These are phyloP conservation scores for Ganoderma meredithae DNA, from an alignment of 1,284 basidiomycete genomes.

Conservation along the genomic window DNA sequence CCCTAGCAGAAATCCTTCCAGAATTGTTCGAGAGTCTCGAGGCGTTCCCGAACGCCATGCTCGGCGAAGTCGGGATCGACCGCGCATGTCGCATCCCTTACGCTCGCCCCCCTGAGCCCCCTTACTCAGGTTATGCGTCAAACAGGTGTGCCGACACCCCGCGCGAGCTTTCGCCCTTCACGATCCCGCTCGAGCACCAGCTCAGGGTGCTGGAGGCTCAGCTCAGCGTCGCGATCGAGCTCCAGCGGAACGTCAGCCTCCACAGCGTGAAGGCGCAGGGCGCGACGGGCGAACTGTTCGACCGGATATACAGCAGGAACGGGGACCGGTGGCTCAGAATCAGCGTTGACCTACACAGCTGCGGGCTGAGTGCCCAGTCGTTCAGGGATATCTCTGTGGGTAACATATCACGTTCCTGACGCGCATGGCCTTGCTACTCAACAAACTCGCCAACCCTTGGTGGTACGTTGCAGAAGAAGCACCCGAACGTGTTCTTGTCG, in stretches of 20 bases:
- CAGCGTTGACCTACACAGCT: slow-evolving; percentile 82
- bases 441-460: too few relatives aligned
- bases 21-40: slow-evolving; percentile 63
- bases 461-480: slow-evolving; percentile 54
- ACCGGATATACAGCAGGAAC: slow-evolving; percentile 58
- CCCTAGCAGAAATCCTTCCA: slow-evolving; percentile 57
- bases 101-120: slow-evolving; percentile 46
- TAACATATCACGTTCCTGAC: slow-evolving; percentile 4
- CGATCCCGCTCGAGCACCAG: slow-evolving; percentile 78
- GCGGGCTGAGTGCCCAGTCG: slow-evolving; percentile 73
- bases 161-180: slow-evolving; percentile 69
- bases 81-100: slow-evolving; percentile 74
- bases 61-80: slow-evolving; percentile 88
- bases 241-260: slow-evolving; percentile 74
- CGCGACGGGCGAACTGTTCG: slow-evolving; percentile 68
- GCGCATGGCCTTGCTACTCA: not conserved
- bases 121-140: slow-evolving; percentile 27
- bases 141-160: slow-evolving; percentile 33
- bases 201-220: slow-evolving; percentile 76
- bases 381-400: slow-evolving; percentile 73
- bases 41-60: slow-evolving; percentile 71
- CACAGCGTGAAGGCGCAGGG: slow-evolving; percentile 81
- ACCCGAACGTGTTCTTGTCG: slow-evolving; percentile 79
- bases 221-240: slow-evolving; percentile 76
- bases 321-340: slow-evolving; percentile 62